phyloP scores from a whole-genome alignment of 169 alveolate species.

The Cryptosporidium sp. region DNA sequence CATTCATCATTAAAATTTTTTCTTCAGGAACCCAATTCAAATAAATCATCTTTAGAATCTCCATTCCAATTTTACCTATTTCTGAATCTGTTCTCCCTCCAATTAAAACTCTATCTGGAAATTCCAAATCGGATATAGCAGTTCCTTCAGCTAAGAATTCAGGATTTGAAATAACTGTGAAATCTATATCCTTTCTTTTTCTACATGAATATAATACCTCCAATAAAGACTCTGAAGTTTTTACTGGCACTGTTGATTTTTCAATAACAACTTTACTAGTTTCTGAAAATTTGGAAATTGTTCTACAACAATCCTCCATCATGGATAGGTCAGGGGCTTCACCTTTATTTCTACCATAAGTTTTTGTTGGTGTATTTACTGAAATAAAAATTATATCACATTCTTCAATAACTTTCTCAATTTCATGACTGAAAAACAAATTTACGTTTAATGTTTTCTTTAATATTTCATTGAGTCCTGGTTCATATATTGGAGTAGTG shows the following conservation, averaged over 20 bases:
- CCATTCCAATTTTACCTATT: constrained; percentile 77
- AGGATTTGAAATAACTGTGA: constrained; percentile 87
- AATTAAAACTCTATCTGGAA: constrained; percentile 89
- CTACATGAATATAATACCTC: constrained; percentile 78
- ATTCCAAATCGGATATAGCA: constrained; percentile 84
- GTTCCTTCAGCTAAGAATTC: constrained; percentile 92
- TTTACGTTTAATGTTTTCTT: constrained; percentile 81
- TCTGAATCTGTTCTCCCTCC: constrained; percentile 81
- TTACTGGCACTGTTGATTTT: constrained; percentile 88
- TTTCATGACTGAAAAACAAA: constrained; percentile 86
- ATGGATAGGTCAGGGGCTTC: constrained; percentile 82
- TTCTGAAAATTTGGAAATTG: constrained; percentile 81
- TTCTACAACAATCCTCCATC: constrained; percentile 82
- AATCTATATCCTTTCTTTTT: constrained; percentile 74
- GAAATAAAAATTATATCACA: constrained; percentile 90
- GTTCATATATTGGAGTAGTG: constrained; percentile 89
- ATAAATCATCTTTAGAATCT: constrained; percentile 83
- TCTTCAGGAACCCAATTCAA: constrained; percentile 86
- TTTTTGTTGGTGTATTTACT: constrained; percentile 91
- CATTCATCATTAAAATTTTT: constrained; percentile 81
- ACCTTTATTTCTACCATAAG: constrained; percentile 81
- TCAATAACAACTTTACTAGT: constrained; percentile 84
- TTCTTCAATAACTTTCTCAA: constrained; percentile 81
- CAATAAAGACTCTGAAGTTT: constrained; percentile 83
- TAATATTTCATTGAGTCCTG: constrained; percentile 82